Conservation (phyloP, 345 rosid species). For the Salix koriyanagi region DNA sequence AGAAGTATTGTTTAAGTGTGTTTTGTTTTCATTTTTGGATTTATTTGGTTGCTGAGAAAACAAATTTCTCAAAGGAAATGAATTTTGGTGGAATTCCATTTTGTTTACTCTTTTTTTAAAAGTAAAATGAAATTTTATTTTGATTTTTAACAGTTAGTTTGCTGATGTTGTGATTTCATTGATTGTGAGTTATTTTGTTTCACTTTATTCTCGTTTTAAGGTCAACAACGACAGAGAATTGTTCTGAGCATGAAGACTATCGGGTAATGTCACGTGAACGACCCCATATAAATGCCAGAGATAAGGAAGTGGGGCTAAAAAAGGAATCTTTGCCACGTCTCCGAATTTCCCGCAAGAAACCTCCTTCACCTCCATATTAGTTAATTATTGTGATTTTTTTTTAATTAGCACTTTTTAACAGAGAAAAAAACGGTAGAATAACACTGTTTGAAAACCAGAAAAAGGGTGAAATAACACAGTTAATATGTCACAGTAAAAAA, state of each 20-base stretch:
- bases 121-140: too few species aligned
- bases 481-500: too few species aligned
- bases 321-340: neutral
- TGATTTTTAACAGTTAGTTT: neutral
- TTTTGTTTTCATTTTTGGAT: neutral
- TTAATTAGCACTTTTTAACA: too few species aligned
- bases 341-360: neutral
- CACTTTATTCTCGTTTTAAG: neutral
- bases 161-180: neutral
- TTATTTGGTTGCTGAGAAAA: neutral
- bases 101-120: too few species aligned
- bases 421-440: too few species aligned
- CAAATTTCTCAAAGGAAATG: neutral
- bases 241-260: neutral
- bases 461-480: too few species aligned
- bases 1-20: neutral
- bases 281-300: neutral
- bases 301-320: too few species aligned
- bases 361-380: neutral
- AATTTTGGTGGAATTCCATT: neutral
- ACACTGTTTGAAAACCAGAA: too few species aligned
- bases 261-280: neutral
- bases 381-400: too few species aligned
- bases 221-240: too few species aligned
- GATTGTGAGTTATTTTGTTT: neutral